Conservation (phyloP, 148 eudicot genomes). For the Diospyros lotus region DNA sequence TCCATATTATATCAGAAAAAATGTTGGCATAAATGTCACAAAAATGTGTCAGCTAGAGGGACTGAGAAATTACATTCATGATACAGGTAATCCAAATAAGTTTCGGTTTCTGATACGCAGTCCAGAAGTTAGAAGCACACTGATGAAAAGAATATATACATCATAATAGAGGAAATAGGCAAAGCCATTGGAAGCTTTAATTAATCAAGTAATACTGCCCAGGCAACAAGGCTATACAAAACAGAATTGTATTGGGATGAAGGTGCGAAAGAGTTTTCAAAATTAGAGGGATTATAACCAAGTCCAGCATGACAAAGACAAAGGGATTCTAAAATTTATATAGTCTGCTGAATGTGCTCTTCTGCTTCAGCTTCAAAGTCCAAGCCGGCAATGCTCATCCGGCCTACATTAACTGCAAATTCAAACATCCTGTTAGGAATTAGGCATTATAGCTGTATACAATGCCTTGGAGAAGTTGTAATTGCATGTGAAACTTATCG, state of each 20-base stretch:
- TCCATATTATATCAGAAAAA: too few relatives aligned
- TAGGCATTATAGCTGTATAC: background rate
- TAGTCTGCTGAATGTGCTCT: background rate
- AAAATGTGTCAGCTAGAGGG: background rate
- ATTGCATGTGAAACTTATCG: too few relatives aligned
- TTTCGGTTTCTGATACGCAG: too few relatives aligned
- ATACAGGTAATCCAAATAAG: background rate
- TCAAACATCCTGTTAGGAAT: background rate
- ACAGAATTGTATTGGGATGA: background rate
- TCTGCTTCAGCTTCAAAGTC: slow-evolving; percentile 42
- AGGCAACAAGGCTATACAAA: background rate
- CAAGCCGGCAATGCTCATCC: slow-evolving; percentile 70
- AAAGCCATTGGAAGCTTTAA: background rate
- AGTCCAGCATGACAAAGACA: background rate
- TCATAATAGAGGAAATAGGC: background rate
- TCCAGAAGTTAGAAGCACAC: too few relatives aligned
- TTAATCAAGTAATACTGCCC: background rate
- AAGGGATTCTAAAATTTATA: background rate
- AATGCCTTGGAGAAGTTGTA: background rate
- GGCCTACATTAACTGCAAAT: slow-evolving; percentile 81
- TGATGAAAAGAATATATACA: too few relatives aligned
- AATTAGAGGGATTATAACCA: slow-evolving; percentile 3
- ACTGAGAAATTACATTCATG: background rate
- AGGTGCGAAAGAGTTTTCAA: background rate
- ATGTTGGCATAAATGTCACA: too few relatives aligned